These are phyloP conservation scores for Noccaea caerulescens DNA, from an alignment of 345 rosid genomes.

Conservation along the genomic window DNA sequence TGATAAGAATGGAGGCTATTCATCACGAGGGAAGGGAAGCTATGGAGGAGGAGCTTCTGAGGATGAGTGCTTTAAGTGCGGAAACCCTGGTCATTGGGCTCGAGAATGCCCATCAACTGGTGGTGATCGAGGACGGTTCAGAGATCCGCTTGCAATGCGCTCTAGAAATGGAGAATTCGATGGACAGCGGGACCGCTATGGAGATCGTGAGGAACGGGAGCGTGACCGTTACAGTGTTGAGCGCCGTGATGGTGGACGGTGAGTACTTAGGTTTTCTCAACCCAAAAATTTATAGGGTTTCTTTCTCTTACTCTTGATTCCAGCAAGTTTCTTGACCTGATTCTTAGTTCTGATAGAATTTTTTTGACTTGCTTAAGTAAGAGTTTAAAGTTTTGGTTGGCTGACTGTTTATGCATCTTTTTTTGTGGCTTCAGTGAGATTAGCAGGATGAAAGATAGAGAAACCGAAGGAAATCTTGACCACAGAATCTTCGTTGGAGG, in stretches of 20 bases:
- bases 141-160: conserved; percentile 56
- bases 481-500: conserved; percentile 87
- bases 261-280: conserved; percentile 30
- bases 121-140: conserved; percentile 55
- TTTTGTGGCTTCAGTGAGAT: conserved; percentile 24
- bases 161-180: conserved; percentile 67
- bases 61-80: conserved; percentile 90
- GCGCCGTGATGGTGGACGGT: conserved; percentile 76
- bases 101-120: conserved; percentile 86
- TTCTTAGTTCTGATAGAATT: background rate
- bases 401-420: background rate
- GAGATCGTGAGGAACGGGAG: conserved; percentile 50
- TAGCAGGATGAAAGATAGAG: conserved; percentile 36
- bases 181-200: conserved; percentile 64
- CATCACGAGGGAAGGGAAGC: conserved; percentile 67
- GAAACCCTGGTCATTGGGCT: conserved; percentile 91
- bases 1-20: conserved; percentile 69
- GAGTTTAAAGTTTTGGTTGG: conserved; percentile 8
- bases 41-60: conserved; percentile 58
- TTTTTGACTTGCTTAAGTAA: background rate
- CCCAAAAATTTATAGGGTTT: background rate
- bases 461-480: conserved; percentile 68
- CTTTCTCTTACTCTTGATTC: background rate
- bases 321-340: no score
- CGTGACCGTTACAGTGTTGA: conserved; percentile 72